These are phyloP conservation scores for Brassica carinata DNA, from an alignment of 345 rosid species.

Conservation along the genomic window DNA sequence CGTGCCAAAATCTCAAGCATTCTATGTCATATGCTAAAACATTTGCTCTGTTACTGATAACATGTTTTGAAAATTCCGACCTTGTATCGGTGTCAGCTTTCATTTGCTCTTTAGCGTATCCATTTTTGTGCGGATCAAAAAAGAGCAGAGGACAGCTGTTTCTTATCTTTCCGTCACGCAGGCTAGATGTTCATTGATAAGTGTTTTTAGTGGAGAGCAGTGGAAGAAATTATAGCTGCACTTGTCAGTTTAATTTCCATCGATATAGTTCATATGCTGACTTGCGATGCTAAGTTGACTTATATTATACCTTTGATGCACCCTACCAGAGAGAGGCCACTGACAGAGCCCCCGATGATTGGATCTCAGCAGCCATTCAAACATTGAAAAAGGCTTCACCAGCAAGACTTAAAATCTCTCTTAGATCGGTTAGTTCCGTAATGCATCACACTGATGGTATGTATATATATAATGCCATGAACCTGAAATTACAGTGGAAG, in stretches of 20 bases:
- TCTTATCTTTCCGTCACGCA: conserved; percentile 21
- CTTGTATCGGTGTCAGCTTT: background rate
- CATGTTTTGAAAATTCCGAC: conserved; percentile 7
- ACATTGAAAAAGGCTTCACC: too few species aligned
- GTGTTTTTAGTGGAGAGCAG: conserved; percentile 68
- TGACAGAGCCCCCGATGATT: too few species aligned
- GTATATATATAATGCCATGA: background rate
- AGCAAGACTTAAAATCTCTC: conserved; percentile 31
- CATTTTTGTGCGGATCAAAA: background rate
- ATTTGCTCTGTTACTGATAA: background rate
- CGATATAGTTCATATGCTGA: background rate
- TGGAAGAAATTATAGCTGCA: conserved; percentile 72
- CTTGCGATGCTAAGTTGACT: background rate
- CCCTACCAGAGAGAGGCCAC: background rate
- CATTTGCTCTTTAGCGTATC: background rate
- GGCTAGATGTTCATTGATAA: conserved; percentile 55
- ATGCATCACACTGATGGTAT: background rate
- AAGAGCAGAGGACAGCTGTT: background rate
- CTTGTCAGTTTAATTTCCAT: conserved; percentile 52
- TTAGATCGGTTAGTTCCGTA: conserved; percentile 59
- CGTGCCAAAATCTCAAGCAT: conserved; percentile 2
- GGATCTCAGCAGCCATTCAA: too few species aligned
- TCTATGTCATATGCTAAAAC: background rate
- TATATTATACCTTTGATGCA: conserved; percentile 7
- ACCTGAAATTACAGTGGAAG: conserved; percentile 39